Conservation (phyloP, 352 stramenopile genomes). For the Phytophthora tubulina region DNA sequence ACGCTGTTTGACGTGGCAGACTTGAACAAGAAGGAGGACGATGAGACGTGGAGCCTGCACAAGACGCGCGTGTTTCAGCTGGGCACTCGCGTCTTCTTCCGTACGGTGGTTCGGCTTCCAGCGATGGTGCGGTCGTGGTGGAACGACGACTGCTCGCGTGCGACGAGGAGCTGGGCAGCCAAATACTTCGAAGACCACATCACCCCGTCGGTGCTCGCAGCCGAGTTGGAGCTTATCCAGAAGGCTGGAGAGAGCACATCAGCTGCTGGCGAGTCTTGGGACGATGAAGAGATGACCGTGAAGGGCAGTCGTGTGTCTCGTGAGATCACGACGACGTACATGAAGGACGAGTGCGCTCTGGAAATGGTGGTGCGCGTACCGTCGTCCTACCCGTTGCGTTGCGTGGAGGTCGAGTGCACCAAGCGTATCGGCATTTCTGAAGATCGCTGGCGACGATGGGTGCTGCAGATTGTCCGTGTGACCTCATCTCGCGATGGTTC, state of each 20-base stretch:
- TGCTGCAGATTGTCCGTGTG: slow-evolving; percentile 93
- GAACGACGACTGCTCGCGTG: slow-evolving; percentile 90
- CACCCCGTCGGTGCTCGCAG: slow-evolving; percentile 79
- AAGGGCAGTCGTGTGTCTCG: slow-evolving; percentile 88
- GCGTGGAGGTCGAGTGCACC: slow-evolving; percentile 92
- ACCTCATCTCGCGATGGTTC: slow-evolving; percentile 91
- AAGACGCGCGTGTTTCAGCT: slow-evolving; percentile 61
- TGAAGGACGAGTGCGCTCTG: slow-evolving; percentile 93
- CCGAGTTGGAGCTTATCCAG: slow-evolving; percentile 83
- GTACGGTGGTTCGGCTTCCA: slow-evolving; percentile 81
- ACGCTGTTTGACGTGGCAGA: slow-evolving; percentile 57
- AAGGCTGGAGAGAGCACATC: slow-evolving; percentile 54
- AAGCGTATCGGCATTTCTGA: slow-evolving; percentile 92
- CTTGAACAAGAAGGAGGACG: slow-evolving; percentile 41
- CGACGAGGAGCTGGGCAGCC: slow-evolving; percentile 80
- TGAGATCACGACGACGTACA: slow-evolving; percentile 92
- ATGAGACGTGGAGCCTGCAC: slow-evolving; percentile 46
- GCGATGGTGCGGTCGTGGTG: slow-evolving; percentile 92
- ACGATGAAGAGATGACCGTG: slow-evolving; percentile 87
- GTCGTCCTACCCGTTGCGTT: slow-evolving; percentile 89
- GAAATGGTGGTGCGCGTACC: slow-evolving; percentile 93
- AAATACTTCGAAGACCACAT: slow-evolving; percentile 93
- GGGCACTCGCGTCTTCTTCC: slow-evolving; percentile 80
- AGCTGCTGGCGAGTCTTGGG: slow-evolving; percentile 53
- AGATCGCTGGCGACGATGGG: slow-evolving; percentile 93